These are phyloP conservation scores for Starmerella bombi DNA, from an alignment of 805 yeast species.

Conservation along the genomic window DNA sequence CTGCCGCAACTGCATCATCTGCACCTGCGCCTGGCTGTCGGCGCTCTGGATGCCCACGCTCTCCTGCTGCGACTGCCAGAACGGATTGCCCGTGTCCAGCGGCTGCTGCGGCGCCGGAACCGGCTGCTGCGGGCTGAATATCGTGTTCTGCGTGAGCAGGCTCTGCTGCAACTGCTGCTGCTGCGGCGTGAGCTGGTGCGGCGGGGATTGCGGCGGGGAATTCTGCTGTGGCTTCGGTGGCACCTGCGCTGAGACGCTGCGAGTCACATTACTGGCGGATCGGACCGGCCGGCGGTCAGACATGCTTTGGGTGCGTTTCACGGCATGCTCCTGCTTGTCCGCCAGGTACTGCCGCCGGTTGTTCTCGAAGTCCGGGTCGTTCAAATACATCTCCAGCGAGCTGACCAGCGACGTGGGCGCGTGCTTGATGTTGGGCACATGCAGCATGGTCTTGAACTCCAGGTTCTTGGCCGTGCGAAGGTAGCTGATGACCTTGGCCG, in stretches of 20 bases:
- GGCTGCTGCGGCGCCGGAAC: neutral
- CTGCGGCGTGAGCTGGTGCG: neutral
- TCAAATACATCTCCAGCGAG: conserved; percentile 75
- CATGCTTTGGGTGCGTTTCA: conserved; percentile 12
- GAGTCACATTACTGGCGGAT: neutral
- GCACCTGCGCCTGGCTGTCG: conserved; percentile 22
- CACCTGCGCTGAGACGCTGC: conserved; percentile 1
- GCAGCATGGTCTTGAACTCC: conserved; percentile 74
- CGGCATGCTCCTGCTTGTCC: conserved; percentile 39
- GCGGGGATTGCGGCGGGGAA: neutral
- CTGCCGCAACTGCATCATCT: conserved; percentile 25
- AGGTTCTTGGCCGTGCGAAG: conserved; percentile 79
- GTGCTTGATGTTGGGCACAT: conserved; percentile 91
- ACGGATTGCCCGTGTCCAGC: conserved; percentile 12
- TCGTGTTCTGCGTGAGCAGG: neutral
- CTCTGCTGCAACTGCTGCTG: conserved; percentile 9
- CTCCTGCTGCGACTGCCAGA: conserved; percentile 18
- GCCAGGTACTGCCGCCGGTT: conserved; percentile 67
- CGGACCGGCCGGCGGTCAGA: neutral
- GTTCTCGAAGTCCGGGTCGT: conserved; percentile 71
- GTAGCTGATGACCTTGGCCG: conserved; percentile 76
- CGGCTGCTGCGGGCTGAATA: neutral
- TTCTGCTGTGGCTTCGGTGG: neutral
- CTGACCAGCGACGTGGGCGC: conserved; percentile 89
- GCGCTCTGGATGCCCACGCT: conserved; percentile 19